Percentiles rank a stretch among this genome's conserved stretches.
phyloP scores from a whole-genome alignment of 2,329 filamentous ascomycete species.

The Dichotomopilus funicola region DNA sequence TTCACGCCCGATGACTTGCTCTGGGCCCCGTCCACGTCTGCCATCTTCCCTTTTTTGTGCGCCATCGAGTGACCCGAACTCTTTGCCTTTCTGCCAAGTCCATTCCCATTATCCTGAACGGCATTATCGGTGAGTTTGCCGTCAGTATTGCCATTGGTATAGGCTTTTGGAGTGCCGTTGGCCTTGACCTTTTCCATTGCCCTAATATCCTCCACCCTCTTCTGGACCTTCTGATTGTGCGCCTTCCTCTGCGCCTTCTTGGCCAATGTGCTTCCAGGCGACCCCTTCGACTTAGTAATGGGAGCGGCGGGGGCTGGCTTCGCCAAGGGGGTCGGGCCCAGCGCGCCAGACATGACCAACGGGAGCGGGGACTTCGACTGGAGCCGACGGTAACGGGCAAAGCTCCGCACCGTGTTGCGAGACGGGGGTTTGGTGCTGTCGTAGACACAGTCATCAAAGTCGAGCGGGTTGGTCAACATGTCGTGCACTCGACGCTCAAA shows the following conservation, averaged over 20 bases:
- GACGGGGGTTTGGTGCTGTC: slow-evolving; percentile 8
- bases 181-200: neutral
- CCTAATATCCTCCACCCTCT: neutral
- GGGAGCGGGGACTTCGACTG: slow-evolving; percentile 7
- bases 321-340: slow-evolving; percentile 2
- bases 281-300: neutral
- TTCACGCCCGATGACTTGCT: too few relatives aligned
- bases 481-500: slow-evolving; percentile 15
- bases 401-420: neutral
- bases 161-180: too few relatives aligned
- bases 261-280: neutral
- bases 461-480: slow-evolving; percentile 21
- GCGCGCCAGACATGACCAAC: slow-evolving; percentile 16
- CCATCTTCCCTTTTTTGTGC: neutral
- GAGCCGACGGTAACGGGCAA: slow-evolving; percentile 7
- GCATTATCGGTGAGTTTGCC: too few relatives aligned
- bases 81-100: too few relatives aligned
- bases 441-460: slow-evolving; percentile 21
- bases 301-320: neutral
- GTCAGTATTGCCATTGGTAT: too few relatives aligned
- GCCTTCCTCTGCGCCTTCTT: slow-evolving; percentile 11
- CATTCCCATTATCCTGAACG: too few relatives aligned
- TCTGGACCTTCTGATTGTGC: slow-evolving; percentile 7
- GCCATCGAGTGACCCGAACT: neutral
- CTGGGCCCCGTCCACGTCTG: neutral